Percentiles rank a stretch among this genome's conserved stretches.
phyloP scores from a whole-genome alignment of 2,329 filamentous ascomycete genomes.

The Pestalotiopsis sp. region DNA sequence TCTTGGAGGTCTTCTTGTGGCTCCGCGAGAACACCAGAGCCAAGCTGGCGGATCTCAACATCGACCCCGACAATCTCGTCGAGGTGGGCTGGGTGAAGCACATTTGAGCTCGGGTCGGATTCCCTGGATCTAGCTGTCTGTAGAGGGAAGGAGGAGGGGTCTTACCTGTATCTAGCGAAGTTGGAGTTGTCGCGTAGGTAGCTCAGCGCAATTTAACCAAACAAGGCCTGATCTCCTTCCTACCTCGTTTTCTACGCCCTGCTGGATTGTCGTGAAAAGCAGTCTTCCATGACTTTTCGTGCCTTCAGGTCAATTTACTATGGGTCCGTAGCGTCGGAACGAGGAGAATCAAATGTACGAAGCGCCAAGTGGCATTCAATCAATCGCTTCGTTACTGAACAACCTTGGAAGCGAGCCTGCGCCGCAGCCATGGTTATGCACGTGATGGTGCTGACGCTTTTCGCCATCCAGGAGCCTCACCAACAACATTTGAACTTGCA shows the following conservation, averaged over 20 bases:
- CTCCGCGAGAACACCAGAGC: conserved; percentile 61
- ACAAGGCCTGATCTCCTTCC: conserved; percentile 5
- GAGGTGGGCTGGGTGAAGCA: conserved; percentile 69
- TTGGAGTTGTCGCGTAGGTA: not conserved
- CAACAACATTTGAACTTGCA: not conserved
- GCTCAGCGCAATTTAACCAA: not conserved
- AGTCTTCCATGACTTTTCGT: not conserved
- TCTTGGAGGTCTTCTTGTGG: conserved; percentile 57
- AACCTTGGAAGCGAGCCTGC: too few species aligned
- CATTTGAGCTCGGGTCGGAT: conserved; percentile 31
- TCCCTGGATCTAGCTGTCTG: conserved; percentile 3
- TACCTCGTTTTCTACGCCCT: not conserved
- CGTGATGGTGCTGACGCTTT: not conserved
- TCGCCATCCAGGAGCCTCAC: too few species aligned
- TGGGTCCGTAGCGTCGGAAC: too few species aligned
- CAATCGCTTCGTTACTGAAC: too few species aligned
- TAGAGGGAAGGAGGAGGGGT: conserved; percentile 8
- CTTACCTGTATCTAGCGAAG: not conserved
- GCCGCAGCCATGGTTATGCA: not conserved
- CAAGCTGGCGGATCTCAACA: conserved; percentile 61
- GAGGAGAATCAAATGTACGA: too few species aligned
- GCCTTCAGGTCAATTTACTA: too few species aligned
- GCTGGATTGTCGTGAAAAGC: too few species aligned
- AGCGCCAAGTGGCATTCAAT: too few species aligned
- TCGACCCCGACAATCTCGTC: conserved; percentile 57